Evolutionary conservation across 2,329 filamentous ascomycete species (phyloP).

Genomic region (Zalaria obscura): DNA sequence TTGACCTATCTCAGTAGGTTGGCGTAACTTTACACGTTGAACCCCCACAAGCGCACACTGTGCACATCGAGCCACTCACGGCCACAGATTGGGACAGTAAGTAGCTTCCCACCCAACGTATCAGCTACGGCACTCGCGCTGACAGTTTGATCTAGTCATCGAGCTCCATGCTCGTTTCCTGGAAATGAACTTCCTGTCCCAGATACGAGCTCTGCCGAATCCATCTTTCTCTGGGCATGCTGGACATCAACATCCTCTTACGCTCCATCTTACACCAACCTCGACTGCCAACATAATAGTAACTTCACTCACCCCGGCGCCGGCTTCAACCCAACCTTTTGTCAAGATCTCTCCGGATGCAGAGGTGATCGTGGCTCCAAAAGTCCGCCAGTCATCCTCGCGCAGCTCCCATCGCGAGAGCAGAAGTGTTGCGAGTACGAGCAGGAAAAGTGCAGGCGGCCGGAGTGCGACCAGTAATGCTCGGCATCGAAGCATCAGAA

Average conservation of each 20-base stretch:
- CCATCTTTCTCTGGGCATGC: conserved; percentile 44
- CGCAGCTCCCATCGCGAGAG: conserved; percentile 59
- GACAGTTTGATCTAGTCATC: conserved; percentile 43
- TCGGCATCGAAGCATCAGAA: conserved; percentile 40
- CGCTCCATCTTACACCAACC: conserved; percentile 84
- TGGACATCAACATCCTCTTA: conserved; percentile 59
- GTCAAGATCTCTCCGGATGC: conserved; percentile 88
- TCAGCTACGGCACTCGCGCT: conserved; percentile 4
- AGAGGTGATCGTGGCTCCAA: conserved; percentile 94
- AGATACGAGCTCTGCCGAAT: conserved; percentile 88
- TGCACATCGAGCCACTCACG: conserved; percentile 92
- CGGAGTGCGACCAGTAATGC: conserved; percentile 63
- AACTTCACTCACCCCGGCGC: conserved; percentile 64
- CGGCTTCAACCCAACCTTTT: conserved; percentile 56
- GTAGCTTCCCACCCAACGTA: conserved; percentile 10
- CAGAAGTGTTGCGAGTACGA: conserved; percentile 65
- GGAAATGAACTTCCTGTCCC: conserved; percentile 81
- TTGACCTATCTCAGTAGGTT: conserved; percentile 29
- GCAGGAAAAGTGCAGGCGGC: conserved; percentile 55
- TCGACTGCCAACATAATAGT: conserved; percentile 88
- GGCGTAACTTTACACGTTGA: conserved; percentile 65
- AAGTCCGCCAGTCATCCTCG: conserved; percentile 46
- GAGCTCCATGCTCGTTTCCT: conserved; percentile 93
- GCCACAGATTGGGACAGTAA: conserved; percentile 88
- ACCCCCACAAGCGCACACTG: conserved; percentile 78